These are phyloP conservation scores for Tylopilus orsonianus DNA, from an alignment of 1,284 basidiomycete genomes.

Conservation along the genomic window DNA sequence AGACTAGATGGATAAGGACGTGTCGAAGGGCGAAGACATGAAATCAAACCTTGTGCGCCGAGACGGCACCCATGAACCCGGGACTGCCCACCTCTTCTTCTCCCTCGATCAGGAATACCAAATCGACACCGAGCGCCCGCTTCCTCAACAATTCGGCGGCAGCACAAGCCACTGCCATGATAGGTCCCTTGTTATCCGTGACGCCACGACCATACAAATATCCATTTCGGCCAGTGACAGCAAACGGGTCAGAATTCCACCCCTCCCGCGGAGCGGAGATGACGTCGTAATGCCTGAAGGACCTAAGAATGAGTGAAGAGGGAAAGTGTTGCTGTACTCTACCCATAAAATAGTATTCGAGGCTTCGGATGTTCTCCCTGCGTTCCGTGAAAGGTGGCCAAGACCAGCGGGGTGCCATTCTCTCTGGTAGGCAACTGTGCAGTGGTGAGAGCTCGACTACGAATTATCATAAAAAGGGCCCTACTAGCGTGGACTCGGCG, in stretches of 20 bases:
- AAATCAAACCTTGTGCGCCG: conserved; percentile 63
- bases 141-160: conserved; percentile 76
- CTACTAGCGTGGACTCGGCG: conserved; percentile 72
- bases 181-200: conserved; percentile 91
- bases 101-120: conserved; percentile 92
- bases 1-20: conserved; percentile 44
- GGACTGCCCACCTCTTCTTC: conserved; percentile 93
- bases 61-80: conserved; percentile 80
- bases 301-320: not conserved
- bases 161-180: conserved; percentile 89
- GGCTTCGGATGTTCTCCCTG: conserved; percentile 55
- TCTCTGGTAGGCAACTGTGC: conserved; percentile 63
- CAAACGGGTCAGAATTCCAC: conserved; percentile 89
- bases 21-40: not conserved
- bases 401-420: conserved; percentile 77
- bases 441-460: not conserved
- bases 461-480: conserved; percentile 23
- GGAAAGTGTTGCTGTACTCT: conserved; percentile 6
- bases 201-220: conserved; percentile 94
- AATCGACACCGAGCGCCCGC: conserved; percentile 78
- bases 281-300: conserved; percentile 84
- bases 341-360: conserved; percentile 88
- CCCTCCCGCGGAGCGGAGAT: conserved; percentile 73
- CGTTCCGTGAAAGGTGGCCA: conserved; percentile 80
- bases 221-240: conserved; percentile 81